Evolutionary conservation across 2,329 filamentous ascomycete genomes (phyloP).

Genomic region (Akanthomyces dipterigenus): DNA sequence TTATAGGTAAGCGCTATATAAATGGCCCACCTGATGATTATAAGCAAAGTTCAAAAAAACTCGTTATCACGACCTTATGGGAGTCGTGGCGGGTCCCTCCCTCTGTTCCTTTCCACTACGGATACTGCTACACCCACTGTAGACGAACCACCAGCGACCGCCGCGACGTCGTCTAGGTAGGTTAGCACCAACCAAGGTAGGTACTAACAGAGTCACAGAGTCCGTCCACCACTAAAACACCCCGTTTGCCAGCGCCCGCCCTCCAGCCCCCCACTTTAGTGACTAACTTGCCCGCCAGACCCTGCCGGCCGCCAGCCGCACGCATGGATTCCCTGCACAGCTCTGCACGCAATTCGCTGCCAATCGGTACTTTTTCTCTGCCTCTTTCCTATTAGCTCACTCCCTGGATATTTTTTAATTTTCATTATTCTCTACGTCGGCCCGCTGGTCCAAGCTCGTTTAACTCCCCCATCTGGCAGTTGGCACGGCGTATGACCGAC

Average conservation of each 20-base stretch:
- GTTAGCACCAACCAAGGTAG: no score
- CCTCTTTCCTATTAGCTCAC: neutral
- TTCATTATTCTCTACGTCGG: neutral
- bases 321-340: constrained; percentile 1
- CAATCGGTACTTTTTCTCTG: neutral
- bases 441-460: neutral
- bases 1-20: no score
- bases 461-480: neutral
- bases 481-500: neutral
- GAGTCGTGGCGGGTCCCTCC: no score
- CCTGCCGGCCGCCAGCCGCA: constrained; percentile 10
- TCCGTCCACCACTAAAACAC: no score
- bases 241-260: neutral
- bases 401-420: neutral
- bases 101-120: no score
- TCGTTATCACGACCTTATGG: no score
- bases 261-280: constrained; percentile 1
- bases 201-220: no score
- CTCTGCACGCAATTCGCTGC: neutral
- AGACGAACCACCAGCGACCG: no score
- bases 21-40: no score
- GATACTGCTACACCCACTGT: no score
- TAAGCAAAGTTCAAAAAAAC: no score
- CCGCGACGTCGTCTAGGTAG: no score
- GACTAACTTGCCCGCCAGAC: constrained; percentile 9